These are phyloP conservation scores for Phytophthora macrochlamydospora DNA, from an alignment of 352 stramenopile species.

Conservation along the genomic window DNA sequence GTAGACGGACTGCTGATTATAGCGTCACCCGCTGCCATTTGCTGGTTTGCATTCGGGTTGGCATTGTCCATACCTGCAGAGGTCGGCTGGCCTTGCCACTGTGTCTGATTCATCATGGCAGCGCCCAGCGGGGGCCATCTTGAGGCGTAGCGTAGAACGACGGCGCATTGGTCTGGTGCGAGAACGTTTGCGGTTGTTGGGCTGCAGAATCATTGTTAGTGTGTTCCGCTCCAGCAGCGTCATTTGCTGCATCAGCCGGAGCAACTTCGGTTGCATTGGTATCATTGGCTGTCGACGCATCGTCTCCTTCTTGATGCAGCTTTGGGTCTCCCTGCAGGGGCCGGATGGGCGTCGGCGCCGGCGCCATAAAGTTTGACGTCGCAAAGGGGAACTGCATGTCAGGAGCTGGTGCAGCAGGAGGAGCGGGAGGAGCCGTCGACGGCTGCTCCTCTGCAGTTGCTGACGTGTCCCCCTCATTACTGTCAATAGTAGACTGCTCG, in stretches of 20 bases:
- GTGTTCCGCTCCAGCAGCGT: slow-evolving; percentile 9
- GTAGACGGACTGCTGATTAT: slow-evolving; percentile 18
- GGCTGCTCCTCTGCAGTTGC: too few species aligned
- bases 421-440: too few species aligned
- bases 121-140: slow-evolving; percentile 44
- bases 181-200: slow-evolving; percentile 63
- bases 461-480: too few species aligned
- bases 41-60: slow-evolving; percentile 35
- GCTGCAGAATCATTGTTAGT: slow-evolving; percentile 30
- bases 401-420: neutral
- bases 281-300: slow-evolving; percentile 1
- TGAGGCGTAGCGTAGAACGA: slow-evolving; percentile 67
- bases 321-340: slow-evolving; percentile 68
- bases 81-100: slow-evolving; percentile 40
- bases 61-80: slow-evolving; percentile 19
- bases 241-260: slow-evolving; percentile 11
- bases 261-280: slow-evolving; percentile 2
- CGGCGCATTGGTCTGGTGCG: slow-evolving; percentile 53
- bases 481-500: too few species aligned
- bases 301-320: slow-evolving; percentile 15
- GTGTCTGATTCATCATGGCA: slow-evolving; percentile 39
- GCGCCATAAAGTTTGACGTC: slow-evolving; percentile 67
- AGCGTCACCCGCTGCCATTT: slow-evolving; percentile 17
- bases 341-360: slow-evolving; percentile 75
- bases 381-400: slow-evolving; percentile 66